phyloP scores from a whole-genome alignment of 169 alveolate species.

The Babesia microti region DNA sequence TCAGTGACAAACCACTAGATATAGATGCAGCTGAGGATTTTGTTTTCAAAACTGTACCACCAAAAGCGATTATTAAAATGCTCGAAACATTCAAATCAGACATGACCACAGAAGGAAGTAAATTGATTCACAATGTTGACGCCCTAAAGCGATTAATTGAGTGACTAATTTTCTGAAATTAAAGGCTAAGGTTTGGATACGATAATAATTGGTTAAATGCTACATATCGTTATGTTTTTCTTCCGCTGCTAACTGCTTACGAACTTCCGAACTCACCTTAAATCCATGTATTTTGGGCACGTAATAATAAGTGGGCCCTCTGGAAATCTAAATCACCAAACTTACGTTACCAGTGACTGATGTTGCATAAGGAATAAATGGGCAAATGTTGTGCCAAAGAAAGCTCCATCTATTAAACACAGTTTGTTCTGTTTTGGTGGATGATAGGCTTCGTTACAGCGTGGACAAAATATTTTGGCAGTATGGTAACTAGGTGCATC shows the following conservation, averaged over 20 bases:
- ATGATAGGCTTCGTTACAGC: conserved; percentile 73
- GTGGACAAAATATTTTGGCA: conserved; percentile 82
- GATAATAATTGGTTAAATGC: no score
- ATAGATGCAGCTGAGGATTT: conserved; percentile 2
- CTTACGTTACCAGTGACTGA: conserved; percentile 23
- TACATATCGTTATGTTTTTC: no score
- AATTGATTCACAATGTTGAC: no score
- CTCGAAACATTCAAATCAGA: conserved; percentile 13
- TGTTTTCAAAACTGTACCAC: conserved; percentile 24
- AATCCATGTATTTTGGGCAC: conserved; percentile 47
- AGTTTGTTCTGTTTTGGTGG: conserved; percentile 64
- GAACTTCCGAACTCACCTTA: conserved; percentile 30
- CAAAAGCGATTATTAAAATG: conserved; percentile 33
- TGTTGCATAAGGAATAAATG: conserved; percentile 62
- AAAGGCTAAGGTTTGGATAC: no score
- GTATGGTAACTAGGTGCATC: conserved; percentile 74
- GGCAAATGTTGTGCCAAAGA: conserved; percentile 82
- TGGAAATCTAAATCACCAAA: conserved; percentile 14
- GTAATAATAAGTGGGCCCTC: conserved; percentile 49
- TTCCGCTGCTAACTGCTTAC: conserved; percentile 17
- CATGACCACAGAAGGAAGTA: conserved; percentile 14
- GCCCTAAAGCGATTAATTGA: no score
- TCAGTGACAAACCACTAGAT: no score
- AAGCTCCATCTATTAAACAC: conserved; percentile 81
- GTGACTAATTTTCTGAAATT: no score